Base-by-base conservation (phyloP, 148 eudicot species). In the Amaranthus palmeri region DNA sequence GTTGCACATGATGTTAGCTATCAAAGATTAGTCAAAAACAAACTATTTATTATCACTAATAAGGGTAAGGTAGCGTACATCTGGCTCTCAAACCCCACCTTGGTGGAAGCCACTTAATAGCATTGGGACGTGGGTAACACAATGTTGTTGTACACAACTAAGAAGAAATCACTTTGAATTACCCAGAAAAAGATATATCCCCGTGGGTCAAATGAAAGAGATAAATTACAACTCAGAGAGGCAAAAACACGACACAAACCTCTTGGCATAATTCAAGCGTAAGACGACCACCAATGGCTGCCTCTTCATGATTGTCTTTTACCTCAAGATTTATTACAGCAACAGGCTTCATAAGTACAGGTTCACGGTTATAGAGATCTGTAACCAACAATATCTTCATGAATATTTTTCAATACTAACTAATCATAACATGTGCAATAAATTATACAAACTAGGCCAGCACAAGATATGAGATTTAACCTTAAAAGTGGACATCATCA, bases 301-400 rank as follows among this genome's bases (percentile, higher is more conserved):
- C 98, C 79, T 95, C 98, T 75, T 95, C 98, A 10, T 95, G 98
- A 86, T 95, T 95, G 81, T 95, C 98, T 81, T 89, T 89, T 17
- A 95, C 97, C 79, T 95, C 97, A 71, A 95, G 82, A 78, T 95
- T 95, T 73, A 91, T 89, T 11, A 95, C 79, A 68, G 84, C 74
- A 72, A 91, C 96, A 68, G 97, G 96, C 76, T 91, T 91, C 86
- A 95, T 64, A 55, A 89, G 90, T 15, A 74, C 79, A 66, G 86
- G 98, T 54, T 88, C 88, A 73, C 98, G 88, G 57, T 76, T 91
- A 80, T 86, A 88, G 17, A 95, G 89, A 81, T 95, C 98, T 91
- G 88, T 71, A 51, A 65, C 69, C 11, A 48, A 25, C 8, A 52
- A 46, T 7, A 46, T 48, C 42, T 14, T n/a, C 2, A 51, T 13